Evolutionary conservation across 768 basidiomycete species (phyloP).

Genomic region (Boletus tylopilopsis): DNA sequence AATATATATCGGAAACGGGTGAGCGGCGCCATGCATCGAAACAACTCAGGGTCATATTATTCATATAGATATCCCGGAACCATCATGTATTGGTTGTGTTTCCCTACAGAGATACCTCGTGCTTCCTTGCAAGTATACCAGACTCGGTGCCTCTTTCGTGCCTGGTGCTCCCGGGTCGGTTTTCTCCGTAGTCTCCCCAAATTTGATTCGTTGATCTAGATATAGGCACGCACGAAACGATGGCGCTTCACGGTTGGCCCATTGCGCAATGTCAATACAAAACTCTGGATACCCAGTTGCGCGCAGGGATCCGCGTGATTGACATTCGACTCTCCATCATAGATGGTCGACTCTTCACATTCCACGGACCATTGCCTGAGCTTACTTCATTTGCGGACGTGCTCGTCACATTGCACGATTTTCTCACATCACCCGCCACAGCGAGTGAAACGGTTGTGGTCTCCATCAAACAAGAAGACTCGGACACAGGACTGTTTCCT

Average conservation of each 20-base stretch:
- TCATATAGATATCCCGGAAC: slow-evolving; percentile 41
- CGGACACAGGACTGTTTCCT: slow-evolving; percentile 53
- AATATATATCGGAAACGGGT: slow-evolving; percentile 54
- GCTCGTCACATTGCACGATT: slow-evolving; percentile 55
- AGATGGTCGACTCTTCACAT: slow-evolving; percentile 61
- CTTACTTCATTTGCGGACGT: slow-evolving; percentile 64
- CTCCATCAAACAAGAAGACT: slow-evolving; percentile 88
- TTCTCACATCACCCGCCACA: slow-evolving; percentile 56
- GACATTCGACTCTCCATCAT: slow-evolving; percentile 78
- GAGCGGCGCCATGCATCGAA: slow-evolving; percentile 15
- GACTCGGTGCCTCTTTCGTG: slow-evolving; percentile 67
- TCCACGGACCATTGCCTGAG: slow-evolving; percentile 77
- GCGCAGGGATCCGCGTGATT: slow-evolving; percentile 73
- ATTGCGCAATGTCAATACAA: slow-evolving; percentile 81
- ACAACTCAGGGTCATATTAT: background rate
- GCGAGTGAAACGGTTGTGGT: slow-evolving; percentile 75
- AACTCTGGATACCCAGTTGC: slow-evolving; percentile 64
- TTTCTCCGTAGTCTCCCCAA: slow-evolving; percentile 36
- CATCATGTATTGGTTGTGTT: slow-evolving; percentile 52
- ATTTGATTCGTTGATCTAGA: background rate
- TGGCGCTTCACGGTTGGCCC: slow-evolving; percentile 85
- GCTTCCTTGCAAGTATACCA: slow-evolving; percentile 60
- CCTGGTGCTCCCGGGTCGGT: slow-evolving; percentile 72
- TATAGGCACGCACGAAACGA: slow-evolving; percentile 25
- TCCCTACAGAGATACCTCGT: slow-evolving; percentile 52